Conservation (phyloP, 225 moss, liverwort and hornwort genomes). For the Bryoerythrophyllum caledonicum region DNA sequence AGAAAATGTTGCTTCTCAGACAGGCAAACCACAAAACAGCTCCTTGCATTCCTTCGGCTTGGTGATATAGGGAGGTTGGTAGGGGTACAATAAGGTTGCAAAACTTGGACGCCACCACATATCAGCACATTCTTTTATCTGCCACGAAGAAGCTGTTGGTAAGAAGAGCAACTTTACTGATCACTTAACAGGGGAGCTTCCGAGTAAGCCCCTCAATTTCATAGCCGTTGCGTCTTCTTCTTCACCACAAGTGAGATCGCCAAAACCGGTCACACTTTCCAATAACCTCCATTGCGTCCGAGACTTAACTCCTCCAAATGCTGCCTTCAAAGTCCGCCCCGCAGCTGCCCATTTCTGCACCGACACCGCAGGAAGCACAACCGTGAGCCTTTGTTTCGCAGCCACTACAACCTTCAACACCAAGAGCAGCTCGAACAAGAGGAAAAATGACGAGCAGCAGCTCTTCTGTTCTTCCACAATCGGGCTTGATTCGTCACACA, state of each 20-base stretch:
- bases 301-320: background rate
- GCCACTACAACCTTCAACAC: too few relatives aligned
- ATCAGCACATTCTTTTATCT: constrained; percentile 98
- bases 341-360: too few relatives aligned
- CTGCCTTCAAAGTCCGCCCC: too few relatives aligned
- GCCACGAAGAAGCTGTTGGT: constrained; percentile 91
- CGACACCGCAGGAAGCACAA: too few relatives aligned
- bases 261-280: background rate
- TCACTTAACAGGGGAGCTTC: too few relatives aligned
- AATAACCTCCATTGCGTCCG: background rate
- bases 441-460: too few relatives aligned
- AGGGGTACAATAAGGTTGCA: constrained; percentile 94
- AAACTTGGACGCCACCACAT: constrained; percentile 99
- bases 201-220: constrained; percentile 95
- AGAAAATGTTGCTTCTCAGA: constrained; percentile 95
- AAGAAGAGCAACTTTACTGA: constrained; percentile 29
- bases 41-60: constrained; percentile 99
- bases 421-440: too few relatives aligned
- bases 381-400: too few relatives aligned
- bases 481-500: too few relatives aligned
- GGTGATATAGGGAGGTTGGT: constrained; percentile 98
- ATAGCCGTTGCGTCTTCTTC: constrained; percentile 26
- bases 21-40: constrained; percentile 87
- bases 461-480: too few relatives aligned
- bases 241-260: constrained; percentile 7